Percentiles rank a stretch among this genome's conserved stretches.
phyloP scores from a whole-genome alignment of 768 basidiomycete species.

The Kwoniella pini region DNA sequence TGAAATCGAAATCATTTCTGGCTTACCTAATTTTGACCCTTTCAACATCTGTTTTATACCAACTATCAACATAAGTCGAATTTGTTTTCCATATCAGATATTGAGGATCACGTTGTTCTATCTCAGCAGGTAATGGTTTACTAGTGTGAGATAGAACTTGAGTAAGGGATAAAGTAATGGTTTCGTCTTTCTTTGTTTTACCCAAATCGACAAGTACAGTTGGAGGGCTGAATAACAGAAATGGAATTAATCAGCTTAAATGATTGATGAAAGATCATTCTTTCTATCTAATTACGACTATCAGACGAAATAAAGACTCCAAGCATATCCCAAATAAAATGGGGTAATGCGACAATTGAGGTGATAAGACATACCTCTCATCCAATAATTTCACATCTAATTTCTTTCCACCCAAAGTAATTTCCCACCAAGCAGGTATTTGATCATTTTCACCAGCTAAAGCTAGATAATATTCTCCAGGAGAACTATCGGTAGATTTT shows the following conservation, averaged over 20 bases:
- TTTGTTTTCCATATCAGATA: constrained; percentile 73
- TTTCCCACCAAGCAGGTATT: constrained; percentile 51
- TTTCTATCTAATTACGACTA: too few species aligned
- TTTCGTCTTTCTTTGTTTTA: constrained; percentile 58
- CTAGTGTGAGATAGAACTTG: constrained; percentile 77
- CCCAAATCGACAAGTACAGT: constrained; percentile 32
- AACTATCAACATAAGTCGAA: constrained; percentile 74
- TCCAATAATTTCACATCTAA: constrained; percentile 23
- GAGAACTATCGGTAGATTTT: constrained; percentile 66
- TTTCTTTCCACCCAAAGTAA: constrained; percentile 45
- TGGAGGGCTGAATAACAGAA: constrained; percentile 26
- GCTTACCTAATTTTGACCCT: constrained; percentile 82
- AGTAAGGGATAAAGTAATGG: constrained; percentile 74
- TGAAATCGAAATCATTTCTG: neutral
- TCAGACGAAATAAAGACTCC: neutral
- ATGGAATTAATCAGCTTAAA: too few species aligned
- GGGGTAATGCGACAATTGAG: neutral
- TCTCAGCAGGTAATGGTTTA: constrained; percentile 70
- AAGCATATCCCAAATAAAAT: too few species aligned
- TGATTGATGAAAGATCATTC: too few species aligned
- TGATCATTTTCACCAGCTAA: constrained; percentile 33
- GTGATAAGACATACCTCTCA: constrained; percentile 20
- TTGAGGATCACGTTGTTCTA: constrained; percentile 74
- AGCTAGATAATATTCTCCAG: constrained; percentile 55
- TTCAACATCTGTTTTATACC: constrained; percentile 77